phyloP scores from a whole-genome alignment of 2,329 filamentous ascomycete species.

The Beauveria pseudobassiana region DNA sequence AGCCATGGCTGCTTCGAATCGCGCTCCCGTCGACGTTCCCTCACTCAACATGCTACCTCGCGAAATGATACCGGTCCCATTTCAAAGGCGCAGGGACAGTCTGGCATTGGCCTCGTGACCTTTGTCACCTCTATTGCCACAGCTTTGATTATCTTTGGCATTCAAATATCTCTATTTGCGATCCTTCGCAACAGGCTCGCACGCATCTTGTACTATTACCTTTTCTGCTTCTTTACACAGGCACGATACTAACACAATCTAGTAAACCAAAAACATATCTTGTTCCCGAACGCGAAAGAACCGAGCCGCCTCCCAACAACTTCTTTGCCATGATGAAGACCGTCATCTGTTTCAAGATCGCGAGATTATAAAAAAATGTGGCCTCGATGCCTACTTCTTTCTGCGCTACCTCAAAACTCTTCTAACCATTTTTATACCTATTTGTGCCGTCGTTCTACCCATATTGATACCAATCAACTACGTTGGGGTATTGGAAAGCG shows the following conservation, averaged over 20 bases:
- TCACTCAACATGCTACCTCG: neutral
- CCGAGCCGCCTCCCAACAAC: slow-evolving; percentile 59
- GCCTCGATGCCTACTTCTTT: slow-evolving; percentile 96
- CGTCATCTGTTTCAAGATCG: slow-evolving; percentile 64
- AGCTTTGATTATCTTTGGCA: slow-evolving; percentile 54
- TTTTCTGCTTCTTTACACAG: neutral
- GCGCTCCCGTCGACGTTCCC: neutral
- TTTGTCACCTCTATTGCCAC: slow-evolving; percentile 60
- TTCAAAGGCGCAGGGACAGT: neutral
- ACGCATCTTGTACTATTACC: slow-evolving; percentile 63
- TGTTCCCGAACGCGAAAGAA: slow-evolving; percentile 77
- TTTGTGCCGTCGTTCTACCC: slow-evolving; percentile 70
- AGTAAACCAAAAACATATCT: slow-evolving; percentile 81
- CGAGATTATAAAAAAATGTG: slow-evolving; percentile 90
- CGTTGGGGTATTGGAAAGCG: slow-evolving; percentile 58
- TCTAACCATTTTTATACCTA: slow-evolving; percentile 84
- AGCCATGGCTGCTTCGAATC: neutral
- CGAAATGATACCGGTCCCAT: neutral
- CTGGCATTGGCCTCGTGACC: slow-evolving; percentile 28
- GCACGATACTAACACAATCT: slow-evolving; percentile 12
- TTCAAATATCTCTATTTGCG: slow-evolving; percentile 64
- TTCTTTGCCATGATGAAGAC: slow-evolving; percentile 44
- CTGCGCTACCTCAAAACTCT: slow-evolving; percentile 73
- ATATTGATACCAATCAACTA: slow-evolving; percentile 82
- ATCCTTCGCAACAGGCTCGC: slow-evolving; percentile 70